Evolutionary conservation across 2,329 filamentous ascomycete species (phyloP), one percentile per base, ranked within the genome.

Genomic region (Hansfordia pulvinata): DNA sequence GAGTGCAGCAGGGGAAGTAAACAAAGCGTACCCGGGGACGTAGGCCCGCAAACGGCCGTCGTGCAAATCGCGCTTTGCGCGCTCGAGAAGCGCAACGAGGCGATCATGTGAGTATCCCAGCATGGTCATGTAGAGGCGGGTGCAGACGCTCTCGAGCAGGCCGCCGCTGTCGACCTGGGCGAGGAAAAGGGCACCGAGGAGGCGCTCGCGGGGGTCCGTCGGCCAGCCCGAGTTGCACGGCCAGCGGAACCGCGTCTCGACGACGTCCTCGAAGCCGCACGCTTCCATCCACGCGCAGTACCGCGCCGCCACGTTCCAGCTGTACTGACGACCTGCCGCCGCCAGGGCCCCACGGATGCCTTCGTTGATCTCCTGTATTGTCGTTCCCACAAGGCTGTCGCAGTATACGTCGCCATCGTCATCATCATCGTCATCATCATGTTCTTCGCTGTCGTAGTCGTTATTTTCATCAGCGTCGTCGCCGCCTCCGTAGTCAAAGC

Each of bases 151-250:
- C 23, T 37, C 36, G 27, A 35, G 26, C 10, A 31, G 12, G n/a
- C 30, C 26, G 16, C 15, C 24, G 17, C 15, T 11, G n/a, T n/a
- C n/a, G 14, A 31, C 14, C 25, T 31, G 25, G 9, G 25, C 29
- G 4, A 31, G 16, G 10, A 29, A 28, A 20, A 21, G 29, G n/a
- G 21, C 18, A 8, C 42, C 42, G 7, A 44, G 25, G 8, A 32
- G 27, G 25, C 39, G 43, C 19, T 38, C 23, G 23, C 38, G 37
- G 12, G 29, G 26, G 17, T 42, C 38, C 11, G 28, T 29, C 10
- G 40, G 33, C 42, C 43, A 44, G 10, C 20, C 27, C 3, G 35
- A 30, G n/a, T 38, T 40, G 9, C 34, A 33, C 5, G 39, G 40
- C 20, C 37, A 34, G 13, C 37, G 31, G 11, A 26, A 27, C 8